Percentiles rank a stretch among this genome's conserved stretches.
Evolutionary conservation across 2,329 filamentous ascomycete species (phyloP).

Genomic region (Dothistroma pini): DNA sequence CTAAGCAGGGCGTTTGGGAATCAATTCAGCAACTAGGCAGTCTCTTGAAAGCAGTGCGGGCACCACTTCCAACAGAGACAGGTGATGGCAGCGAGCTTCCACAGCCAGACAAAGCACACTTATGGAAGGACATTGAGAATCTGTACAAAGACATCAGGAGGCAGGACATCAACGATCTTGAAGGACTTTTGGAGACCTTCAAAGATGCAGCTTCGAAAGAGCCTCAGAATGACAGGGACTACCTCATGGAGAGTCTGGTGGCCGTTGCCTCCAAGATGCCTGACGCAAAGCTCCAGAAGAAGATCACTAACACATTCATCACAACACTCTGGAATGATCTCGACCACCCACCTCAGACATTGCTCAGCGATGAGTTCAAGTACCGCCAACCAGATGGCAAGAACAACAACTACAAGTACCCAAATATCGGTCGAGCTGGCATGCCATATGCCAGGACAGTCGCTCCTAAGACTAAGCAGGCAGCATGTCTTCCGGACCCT

Average conservation of each 20-base stretch:
- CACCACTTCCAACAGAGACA: conserved; percentile 38
- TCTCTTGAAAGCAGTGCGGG: conserved; percentile 32
- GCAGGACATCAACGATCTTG: conserved; percentile 29
- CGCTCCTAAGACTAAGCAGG: conserved; percentile 54
- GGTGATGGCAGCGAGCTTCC: conserved; percentile 44
- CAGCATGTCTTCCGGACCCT: conserved; percentile 60
- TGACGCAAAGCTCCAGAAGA: conserved; percentile 39
- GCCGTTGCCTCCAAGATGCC: conserved; percentile 43
- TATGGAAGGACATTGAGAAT: conserved; percentile 21
- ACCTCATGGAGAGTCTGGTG: conserved; percentile 58
- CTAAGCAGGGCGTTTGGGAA: conserved; percentile 21
- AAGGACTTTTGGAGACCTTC: conserved; percentile 39
- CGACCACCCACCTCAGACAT: conserved; percentile 45
- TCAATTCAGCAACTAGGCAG: conserved; percentile 28
- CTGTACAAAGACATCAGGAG: conserved; percentile 25
- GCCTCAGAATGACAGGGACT: conserved; percentile 58
- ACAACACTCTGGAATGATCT: conserved; percentile 48
- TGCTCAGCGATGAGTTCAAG: conserved; percentile 44
- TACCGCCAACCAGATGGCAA: conserved; percentile 51
- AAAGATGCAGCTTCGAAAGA: conserved; percentile 43
- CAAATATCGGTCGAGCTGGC: conserved; percentile 61
- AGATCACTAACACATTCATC: conserved; percentile 44
- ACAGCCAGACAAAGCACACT: conserved; percentile 25
- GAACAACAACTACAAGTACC: conserved; percentile 57
- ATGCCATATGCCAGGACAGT: conserved; percentile 68